These are phyloP conservation scores for Fomes fomentarius DNA, from an alignment of 1,284 basidiomycete species.

Conservation along the genomic window DNA sequence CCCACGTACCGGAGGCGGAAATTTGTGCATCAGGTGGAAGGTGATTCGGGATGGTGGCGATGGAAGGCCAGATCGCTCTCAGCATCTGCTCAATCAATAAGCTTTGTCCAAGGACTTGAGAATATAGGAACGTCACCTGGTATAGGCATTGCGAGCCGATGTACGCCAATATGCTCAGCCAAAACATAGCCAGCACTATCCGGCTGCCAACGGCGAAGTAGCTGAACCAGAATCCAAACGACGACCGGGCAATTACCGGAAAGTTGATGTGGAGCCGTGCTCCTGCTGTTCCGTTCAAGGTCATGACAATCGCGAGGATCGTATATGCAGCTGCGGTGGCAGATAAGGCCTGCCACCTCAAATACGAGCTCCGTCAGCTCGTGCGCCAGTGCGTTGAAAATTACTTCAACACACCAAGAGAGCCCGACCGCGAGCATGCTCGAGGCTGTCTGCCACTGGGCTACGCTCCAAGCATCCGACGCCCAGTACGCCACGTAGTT, in stretches of 20 bases:
- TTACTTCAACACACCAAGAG: conserved; percentile 64
- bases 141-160: conserved; percentile 68
- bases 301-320: conserved; percentile 59
- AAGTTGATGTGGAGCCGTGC: conserved; percentile 73
- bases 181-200: conserved; percentile 74
- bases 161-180: conserved; percentile 67
- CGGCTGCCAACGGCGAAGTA: conserved; percentile 79
- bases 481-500: conserved; percentile 71
- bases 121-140: too few species aligned
- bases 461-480: conserved; percentile 59
- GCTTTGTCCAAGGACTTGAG: too few species aligned
- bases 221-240: conserved; percentile 81
- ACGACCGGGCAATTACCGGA: conserved; percentile 73
- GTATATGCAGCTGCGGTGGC: conserved; percentile 66
- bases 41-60: conserved; percentile 63
- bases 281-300: conserved; percentile 73
- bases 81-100: conserved; percentile 53
- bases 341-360: conserved; percentile 60
- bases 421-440: conserved; percentile 70
- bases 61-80: conserved; percentile 79
- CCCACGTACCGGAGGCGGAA: conserved; percentile 49
- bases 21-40: conserved; percentile 63
- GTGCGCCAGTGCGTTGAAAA: too few species aligned
- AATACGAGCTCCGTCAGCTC: conserved; percentile 8
- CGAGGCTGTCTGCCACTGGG: conserved; percentile 50